Evolutionary conservation across 2,329 filamentous ascomycete genomes (phyloP).

Genomic region (Fusarium setosum): DNA sequence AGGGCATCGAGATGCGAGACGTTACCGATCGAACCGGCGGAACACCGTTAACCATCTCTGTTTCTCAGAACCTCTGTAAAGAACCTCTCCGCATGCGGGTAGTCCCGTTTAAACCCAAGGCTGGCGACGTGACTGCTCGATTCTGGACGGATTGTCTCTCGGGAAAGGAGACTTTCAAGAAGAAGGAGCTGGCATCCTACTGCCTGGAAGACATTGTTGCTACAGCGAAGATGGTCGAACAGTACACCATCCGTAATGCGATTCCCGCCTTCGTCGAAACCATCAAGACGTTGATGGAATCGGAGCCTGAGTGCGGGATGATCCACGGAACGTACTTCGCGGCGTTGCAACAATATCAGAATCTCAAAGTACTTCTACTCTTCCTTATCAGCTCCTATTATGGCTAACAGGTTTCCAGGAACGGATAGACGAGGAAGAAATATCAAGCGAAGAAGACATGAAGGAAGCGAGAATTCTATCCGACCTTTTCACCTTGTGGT

Average conservation of each 20-base stretch:
- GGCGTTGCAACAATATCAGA: slow-evolving; percentile 34
- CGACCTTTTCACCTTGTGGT: slow-evolving; percentile 58
- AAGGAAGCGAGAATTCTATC: slow-evolving; percentile 51
- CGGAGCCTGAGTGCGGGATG: slow-evolving; percentile 1
- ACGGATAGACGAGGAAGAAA: neutral
- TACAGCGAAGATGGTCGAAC: slow-evolving; percentile 48
- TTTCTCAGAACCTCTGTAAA: slow-evolving; percentile 52
- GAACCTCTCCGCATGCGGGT: slow-evolving; percentile 53
- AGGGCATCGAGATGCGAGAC: slow-evolving; percentile 54
- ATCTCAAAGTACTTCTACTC: slow-evolving; percentile 35
- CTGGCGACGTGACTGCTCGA: slow-evolving; percentile 52
- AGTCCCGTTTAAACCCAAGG: slow-evolving; percentile 52
- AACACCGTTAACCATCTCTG: slow-evolving; percentile 47
- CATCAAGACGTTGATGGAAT: slow-evolving; percentile 32
- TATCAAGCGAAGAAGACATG: slow-evolving; percentile 18
- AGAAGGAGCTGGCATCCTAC: slow-evolving; percentile 51
- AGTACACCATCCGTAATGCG: slow-evolving; percentile 50
- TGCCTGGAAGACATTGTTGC: slow-evolving; percentile 53
- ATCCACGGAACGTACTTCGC: slow-evolving; percentile 38
- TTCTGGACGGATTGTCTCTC: slow-evolving; percentile 49
- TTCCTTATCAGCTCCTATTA: neutral
- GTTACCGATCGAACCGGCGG: slow-evolving; percentile 49
- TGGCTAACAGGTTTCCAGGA: slow-evolving; percentile 2
- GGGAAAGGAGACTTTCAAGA: slow-evolving; percentile 40
- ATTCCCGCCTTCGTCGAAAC: slow-evolving; percentile 36